Evolutionary conservation across 1,284 basidiomycete genomes (phyloP).

Genomic region (Cryptococcus sp.): DNA sequence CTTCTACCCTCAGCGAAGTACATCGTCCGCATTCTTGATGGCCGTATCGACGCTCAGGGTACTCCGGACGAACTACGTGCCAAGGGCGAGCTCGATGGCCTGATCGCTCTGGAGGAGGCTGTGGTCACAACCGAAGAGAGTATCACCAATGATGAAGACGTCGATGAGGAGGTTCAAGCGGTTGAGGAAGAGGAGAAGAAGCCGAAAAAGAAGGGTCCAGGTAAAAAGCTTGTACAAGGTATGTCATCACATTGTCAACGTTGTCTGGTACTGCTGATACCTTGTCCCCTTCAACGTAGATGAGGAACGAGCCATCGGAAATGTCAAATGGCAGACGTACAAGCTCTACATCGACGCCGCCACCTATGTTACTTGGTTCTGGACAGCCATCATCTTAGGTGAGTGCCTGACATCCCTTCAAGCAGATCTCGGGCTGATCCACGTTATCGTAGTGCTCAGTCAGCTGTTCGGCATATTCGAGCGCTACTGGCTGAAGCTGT

Average conservation of each 20-base stretch:
- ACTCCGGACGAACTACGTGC: slow-evolving; percentile 61
- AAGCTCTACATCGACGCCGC: slow-evolving; percentile 67
- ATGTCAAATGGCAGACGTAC: slow-evolving; percentile 77
- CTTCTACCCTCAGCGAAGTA: slow-evolving; percentile 65
- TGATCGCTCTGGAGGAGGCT: slow-evolving; percentile 50
- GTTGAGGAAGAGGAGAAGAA: slow-evolving; percentile 45
- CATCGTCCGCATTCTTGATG: slow-evolving; percentile 66
- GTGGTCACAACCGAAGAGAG: slow-evolving; percentile 59
- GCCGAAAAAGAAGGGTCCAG: slow-evolving; percentile 45
- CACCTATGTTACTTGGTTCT: slow-evolving; percentile 46
- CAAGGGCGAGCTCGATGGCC: slow-evolving; percentile 56
- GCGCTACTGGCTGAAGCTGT: slow-evolving; percentile 71
- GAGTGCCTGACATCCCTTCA: slow-evolving; percentile 7
- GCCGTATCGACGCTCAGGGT: slow-evolving; percentile 63
- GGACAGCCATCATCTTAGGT: slow-evolving; percentile 42
- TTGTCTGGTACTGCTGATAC: not conserved
- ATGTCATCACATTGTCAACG: slow-evolving; percentile 1
- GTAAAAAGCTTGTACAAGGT: slow-evolving; percentile 49
- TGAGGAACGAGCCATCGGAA: slow-evolving; percentile 66
- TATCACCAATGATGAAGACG: slow-evolving; percentile 53
- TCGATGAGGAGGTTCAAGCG: slow-evolving; percentile 48
- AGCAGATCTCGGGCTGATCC: not conserved
- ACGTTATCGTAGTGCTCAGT: slow-evolving; percentile 25
- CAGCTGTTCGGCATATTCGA: slow-evolving; percentile 58
- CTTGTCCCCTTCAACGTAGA: slow-evolving; percentile 20